Percentiles rank a stretch among this genome's conserved stretches.
Conservation (phyloP, 768 basidiomycete species). For the Podaxis sp. region DNA sequence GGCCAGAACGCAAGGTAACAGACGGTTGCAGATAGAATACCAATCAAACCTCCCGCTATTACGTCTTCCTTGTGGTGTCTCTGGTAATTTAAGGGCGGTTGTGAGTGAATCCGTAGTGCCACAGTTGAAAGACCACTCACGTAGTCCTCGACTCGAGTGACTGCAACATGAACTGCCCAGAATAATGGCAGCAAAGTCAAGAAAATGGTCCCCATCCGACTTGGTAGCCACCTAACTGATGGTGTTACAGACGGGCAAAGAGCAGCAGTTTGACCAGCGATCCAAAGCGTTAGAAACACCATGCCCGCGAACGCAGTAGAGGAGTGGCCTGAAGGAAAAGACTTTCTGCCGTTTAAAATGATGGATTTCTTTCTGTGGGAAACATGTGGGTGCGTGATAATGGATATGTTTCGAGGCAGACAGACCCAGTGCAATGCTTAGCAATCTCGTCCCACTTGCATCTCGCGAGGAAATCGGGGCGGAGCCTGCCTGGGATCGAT, state of each 20-base stretch:
- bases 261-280: slow-evolving; percentile 64
- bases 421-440: slow-evolving; percentile 57
- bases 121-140: slow-evolving; percentile 37
- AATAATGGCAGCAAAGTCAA: slow-evolving; percentile 53
- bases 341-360: slow-evolving; percentile 52
- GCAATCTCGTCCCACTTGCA: slow-evolving; percentile 57
- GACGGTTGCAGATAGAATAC: slow-evolving; percentile 45
- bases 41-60: slow-evolving; percentile 60
- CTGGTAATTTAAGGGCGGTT: slow-evolving; percentile 31
- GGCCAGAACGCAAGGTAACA: slow-evolving; percentile 68
- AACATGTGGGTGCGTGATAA: slow-evolving; percentile 1
- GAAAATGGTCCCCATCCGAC: slow-evolving; percentile 44
- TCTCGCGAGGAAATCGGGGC: slow-evolving; percentile 67
- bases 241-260: slow-evolving; percentile 42
- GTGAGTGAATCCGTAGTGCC: not conserved
- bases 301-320: slow-evolving; percentile 67
- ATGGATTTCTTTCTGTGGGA: slow-evolving; percentile 31
- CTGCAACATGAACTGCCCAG: slow-evolving; percentile 61
- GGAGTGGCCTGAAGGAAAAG: slow-evolving; percentile 72
- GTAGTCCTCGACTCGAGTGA: slow-evolving; percentile 65
- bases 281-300: slow-evolving; percentile 59
- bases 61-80: slow-evolving; percentile 72
- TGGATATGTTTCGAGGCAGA: not conserved
- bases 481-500: slow-evolving; percentile 41
- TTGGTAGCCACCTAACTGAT: slow-evolving; percentile 37